Percentiles rank a stretch among this genome's conserved stretches.
Conservation (phyloP, 768 basidiomycete species). For the Lentinula lateritia region DNA sequence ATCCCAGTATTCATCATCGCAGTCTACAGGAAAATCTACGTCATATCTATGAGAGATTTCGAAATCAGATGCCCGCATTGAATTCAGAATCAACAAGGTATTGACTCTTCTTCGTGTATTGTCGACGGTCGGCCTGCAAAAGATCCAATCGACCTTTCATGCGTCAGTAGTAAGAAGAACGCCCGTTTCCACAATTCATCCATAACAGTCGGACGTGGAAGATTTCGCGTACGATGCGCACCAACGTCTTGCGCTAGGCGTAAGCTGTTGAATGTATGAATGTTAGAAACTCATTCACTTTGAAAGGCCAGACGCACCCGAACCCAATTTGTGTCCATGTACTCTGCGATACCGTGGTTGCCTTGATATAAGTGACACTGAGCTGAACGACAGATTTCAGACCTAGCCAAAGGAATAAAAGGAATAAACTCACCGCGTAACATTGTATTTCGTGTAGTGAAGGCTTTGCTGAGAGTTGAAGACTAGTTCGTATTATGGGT, state of each 20-base stretch:
- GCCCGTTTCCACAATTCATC: conserved; percentile 73
- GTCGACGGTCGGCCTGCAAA: conserved; percentile 65
- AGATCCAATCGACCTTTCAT: conserved; percentile 43
- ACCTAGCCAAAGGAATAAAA: neutral
- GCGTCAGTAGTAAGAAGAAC: conserved; percentile 40
- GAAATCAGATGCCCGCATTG: neutral
- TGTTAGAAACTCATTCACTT: conserved; percentile 25
- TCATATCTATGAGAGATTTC: conserved; percentile 48
- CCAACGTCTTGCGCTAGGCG: conserved; percentile 73
- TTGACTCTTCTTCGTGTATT: conserved; percentile 72
- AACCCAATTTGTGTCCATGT: conserved; percentile 60
- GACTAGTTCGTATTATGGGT: conserved; percentile 50
- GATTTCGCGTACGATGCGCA: conserved; percentile 45
- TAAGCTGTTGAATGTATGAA: conserved; percentile 19
- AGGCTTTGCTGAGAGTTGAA: conserved; percentile 48
- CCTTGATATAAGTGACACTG: conserved; percentile 40
- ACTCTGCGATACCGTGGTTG: conserved; percentile 45
- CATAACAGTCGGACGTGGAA: conserved; percentile 39
- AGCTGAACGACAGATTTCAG: conserved; percentile 29
- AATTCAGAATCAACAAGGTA: conserved; percentile 8
- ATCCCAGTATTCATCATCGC: conserved; percentile 73
- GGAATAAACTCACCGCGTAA: conserved; percentile 43
- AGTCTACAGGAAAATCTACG: conserved; percentile 55
- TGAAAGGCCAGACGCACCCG: conserved; percentile 26
- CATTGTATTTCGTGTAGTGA: conserved; percentile 71